Percentiles rank a stretch among this genome's conserved stretches.
These are phyloP conservation scores for Sporisorium reilianum DNA, from an alignment of 1,284 basidiomycete genomes.

Conservation along the genomic window DNA sequence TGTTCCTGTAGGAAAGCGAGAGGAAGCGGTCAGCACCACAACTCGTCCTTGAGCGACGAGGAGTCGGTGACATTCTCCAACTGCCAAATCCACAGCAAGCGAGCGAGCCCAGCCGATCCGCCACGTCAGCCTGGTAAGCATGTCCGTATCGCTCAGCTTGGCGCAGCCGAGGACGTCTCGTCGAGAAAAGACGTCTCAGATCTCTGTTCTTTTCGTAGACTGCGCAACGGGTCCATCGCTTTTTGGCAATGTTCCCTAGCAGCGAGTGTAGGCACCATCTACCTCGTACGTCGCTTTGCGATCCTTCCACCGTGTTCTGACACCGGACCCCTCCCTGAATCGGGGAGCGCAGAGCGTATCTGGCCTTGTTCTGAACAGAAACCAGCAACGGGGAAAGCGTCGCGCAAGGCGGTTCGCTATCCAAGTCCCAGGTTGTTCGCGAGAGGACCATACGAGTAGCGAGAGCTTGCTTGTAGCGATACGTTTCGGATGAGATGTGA, in stretches of 20 bases:
- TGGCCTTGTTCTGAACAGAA: conserved; percentile 31
- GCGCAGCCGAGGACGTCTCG: neutral
- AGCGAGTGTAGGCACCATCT: conserved; percentile 16
- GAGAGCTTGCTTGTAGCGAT: conserved; percentile 2
- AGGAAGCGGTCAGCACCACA: conserved; percentile 4
- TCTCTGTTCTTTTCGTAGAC: conserved; percentile 49
- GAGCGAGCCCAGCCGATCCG: neutral
- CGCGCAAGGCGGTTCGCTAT: conserved; percentile 27
- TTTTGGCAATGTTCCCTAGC: conserved; percentile 36
- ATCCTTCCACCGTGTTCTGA: neutral
- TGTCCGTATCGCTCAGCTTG: conserved; percentile 4
- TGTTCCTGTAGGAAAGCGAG: neutral
- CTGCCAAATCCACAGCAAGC: conserved; percentile 6
- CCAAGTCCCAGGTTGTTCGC: neutral
- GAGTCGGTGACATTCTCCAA: conserved; percentile 9
- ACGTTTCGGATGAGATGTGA: neutral
- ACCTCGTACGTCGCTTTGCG: conserved; percentile 18
- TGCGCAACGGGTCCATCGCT: conserved; percentile 42
- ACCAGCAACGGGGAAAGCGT: neutral
- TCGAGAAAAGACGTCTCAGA: conserved; percentile 38
- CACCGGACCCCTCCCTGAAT: neutral
- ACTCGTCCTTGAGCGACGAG: conserved; percentile 14
- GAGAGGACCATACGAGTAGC: neutral
- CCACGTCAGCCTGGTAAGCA: neutral
- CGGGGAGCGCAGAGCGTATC: neutral